A percentile compares a stretch with the other conserved stretches of the same genome.
phyloP scores from a whole-genome alignment of 2,329 filamentous ascomycete genomes.

The Rhinocladiella mackenziei region DNA sequence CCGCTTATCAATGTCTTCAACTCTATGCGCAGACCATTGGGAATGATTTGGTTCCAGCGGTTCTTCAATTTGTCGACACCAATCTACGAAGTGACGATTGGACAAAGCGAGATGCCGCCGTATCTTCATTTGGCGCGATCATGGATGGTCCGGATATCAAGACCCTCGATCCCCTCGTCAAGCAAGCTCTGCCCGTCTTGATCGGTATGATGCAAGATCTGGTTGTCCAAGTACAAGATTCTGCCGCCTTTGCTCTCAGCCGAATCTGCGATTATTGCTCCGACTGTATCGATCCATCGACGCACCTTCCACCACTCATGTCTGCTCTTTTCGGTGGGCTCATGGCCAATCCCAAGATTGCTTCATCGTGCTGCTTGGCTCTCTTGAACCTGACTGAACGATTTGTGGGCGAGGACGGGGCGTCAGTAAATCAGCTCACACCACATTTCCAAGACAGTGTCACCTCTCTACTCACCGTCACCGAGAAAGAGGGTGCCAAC shows the following conservation, averaged over 20 bases:
- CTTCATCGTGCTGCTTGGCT: slow-evolving; percentile 96
- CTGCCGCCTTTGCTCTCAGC: slow-evolving; percentile 89
- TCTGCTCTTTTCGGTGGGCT: slow-evolving; percentile 85
- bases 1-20: slow-evolving; percentile 93
- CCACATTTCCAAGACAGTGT: slow-evolving; percentile 92
- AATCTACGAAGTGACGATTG: slow-evolving; percentile 89
- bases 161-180: slow-evolving; percentile 86
- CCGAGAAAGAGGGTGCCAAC: slow-evolving; percentile 68
- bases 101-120: slow-evolving; percentile 90
- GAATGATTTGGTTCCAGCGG: slow-evolving; percentile 75
- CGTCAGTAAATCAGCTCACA: slow-evolving; percentile 74
- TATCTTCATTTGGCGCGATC: slow-evolving; percentile 95
- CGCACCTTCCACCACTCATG: slow-evolving; percentile 81
- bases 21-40: slow-evolving; percentile 92
- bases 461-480: slow-evolving; percentile 76
- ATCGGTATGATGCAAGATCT: slow-evolving; percentile 90
- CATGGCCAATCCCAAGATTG: slow-evolving; percentile 91
- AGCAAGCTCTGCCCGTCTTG: slow-evolving; percentile 86
- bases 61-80: slow-evolving; percentile 85
- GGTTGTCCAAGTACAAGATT: slow-evolving; percentile 88
- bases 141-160: slow-evolving; percentile 97
- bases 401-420: slow-evolving; percentile 81
- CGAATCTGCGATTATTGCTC: slow-evolving; percentile 93
- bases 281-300: slow-evolving; percentile 78
- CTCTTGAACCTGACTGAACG: slow-evolving; percentile 97